A percentile compares a stretch with the other conserved stretches of the same genome.
Conservation (phyloP, 2,329 filamentous ascomycete genomes). For the Ceratocystis cubensis region DNA sequence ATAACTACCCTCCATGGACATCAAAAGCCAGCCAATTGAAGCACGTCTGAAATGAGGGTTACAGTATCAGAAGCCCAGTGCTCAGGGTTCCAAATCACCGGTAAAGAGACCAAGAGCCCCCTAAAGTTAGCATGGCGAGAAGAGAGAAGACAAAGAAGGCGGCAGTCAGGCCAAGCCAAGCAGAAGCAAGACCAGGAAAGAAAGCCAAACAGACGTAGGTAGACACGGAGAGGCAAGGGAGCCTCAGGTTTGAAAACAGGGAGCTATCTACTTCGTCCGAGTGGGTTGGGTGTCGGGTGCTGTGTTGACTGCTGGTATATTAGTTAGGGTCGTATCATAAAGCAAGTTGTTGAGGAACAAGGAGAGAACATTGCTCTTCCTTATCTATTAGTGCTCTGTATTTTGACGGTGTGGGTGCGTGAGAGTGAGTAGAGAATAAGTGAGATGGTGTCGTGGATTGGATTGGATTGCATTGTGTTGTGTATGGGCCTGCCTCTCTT, state of each 20-base stretch:
- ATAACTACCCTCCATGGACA: background rate
- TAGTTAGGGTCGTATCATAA: background rate
- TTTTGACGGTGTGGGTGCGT: background rate
- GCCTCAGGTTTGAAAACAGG: background rate
- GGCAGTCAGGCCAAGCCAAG: background rate
- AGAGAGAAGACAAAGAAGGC: background rate
- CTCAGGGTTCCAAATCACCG: background rate
- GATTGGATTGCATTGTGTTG: background rate
- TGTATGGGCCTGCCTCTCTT: background rate
- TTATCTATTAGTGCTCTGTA: background rate
- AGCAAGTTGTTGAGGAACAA: constrained; percentile 4
- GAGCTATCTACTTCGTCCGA: background rate
- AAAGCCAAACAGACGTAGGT: background rate
- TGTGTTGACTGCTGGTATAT: background rate
- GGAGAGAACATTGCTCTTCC: constrained; percentile 7
- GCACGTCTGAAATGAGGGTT: background rate
- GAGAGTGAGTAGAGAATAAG: background rate
- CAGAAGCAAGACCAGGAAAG: no score
- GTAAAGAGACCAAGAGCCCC: background rate
- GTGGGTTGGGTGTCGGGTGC: background rate
- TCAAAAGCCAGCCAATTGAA: background rate
- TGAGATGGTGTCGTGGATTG: no score
- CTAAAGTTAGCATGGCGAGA: background rate
- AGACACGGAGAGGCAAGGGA: background rate
- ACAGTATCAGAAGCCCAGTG: background rate